A percentile compares a stretch with the other conserved stretches of the same genome.
Conservation (phyloP, 306 rosid genomes). For the Quercus cerris region DNA sequence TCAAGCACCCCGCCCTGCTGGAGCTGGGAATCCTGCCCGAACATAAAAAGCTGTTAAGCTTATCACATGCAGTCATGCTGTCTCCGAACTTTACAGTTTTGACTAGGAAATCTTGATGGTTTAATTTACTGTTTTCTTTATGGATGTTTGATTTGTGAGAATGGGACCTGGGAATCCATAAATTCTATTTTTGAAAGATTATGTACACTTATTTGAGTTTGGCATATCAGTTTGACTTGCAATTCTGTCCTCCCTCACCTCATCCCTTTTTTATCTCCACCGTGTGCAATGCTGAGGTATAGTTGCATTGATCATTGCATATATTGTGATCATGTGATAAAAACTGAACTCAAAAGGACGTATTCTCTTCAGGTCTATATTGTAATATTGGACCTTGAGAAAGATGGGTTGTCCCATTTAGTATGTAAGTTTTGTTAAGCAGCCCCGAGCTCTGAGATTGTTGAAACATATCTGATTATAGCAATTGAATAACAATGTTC, state of each 20-base stretch:
- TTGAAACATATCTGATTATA: too few relatives aligned
- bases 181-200: background rate
- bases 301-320: too few relatives aligned
- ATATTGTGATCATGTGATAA: too few relatives aligned
- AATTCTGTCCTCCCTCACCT: background rate
- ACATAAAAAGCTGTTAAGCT: conserved; percentile 16
- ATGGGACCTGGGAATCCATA: background rate
- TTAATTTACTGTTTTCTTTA: background rate
- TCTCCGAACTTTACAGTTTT: background rate
- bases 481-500: background rate
- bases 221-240: background rate
- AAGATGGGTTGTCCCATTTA: background rate
- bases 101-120: conserved; percentile 4
- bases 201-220: background rate
- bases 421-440: background rate
- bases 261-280: background rate
- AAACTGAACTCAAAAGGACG: too few relatives aligned
- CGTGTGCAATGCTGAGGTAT: too few relatives aligned
- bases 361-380: too few relatives aligned
- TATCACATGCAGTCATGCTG: background rate
- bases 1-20: conserved; percentile 61
- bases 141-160: background rate
- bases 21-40: conserved; percentile 43
- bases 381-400: too few relatives aligned
- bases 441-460: background rate